Base-by-base conservation (phyloP, 495 filamentous ascomycete genomes). In the Corynascus novoguineensis region DNA sequence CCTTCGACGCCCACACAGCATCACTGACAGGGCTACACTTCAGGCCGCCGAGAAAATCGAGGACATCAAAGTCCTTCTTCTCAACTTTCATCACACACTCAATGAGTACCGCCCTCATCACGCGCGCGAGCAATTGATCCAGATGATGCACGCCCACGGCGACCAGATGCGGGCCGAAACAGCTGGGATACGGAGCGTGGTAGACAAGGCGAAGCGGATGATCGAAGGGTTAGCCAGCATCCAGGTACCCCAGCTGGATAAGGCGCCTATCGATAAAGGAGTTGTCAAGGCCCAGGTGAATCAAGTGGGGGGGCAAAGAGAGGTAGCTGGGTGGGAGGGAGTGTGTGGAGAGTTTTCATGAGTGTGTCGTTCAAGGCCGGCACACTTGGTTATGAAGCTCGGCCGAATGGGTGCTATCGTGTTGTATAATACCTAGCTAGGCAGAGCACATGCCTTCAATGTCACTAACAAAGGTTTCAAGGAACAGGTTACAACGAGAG, bases 41-140 rank as follows among this genome's bases (percentile, higher is more conserved):
- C n/a, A 73, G 70, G 77, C 71, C 46, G 71, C 76, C 21, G 77
- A 84, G 17, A 92, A 92, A 64, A 77, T 91, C 27, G 72, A 81
- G 3, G 84, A 96, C 62, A 61, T 98, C n/a, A 78, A 83, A 61
- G 87, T 83, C 24, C 63, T 97, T 4, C 85, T 92, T 55, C 83
- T 90, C 64, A 96, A 97, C 71, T 86, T 91, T 51, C 89, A 97
- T 68, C 87, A 91, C 59, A 79, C 92, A 19, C 80, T 97, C 47
- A 98, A 98, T 68, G 85, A 93, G 56, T 97, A 97, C 70, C 85
- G 93, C 22, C 95, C 93, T 3, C 93, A 98, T 69, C 95, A 98
- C 70, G 91, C 92, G 24, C 76, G 93, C 35, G 95, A 97, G 72
- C 90, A 85, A 28, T 75, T 97, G 41, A 95, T 96, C 25, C 68